phyloP scores from a whole-genome alignment of 176 grass and related monocot species.

The Miscanthus lutarioriparius region DNA sequence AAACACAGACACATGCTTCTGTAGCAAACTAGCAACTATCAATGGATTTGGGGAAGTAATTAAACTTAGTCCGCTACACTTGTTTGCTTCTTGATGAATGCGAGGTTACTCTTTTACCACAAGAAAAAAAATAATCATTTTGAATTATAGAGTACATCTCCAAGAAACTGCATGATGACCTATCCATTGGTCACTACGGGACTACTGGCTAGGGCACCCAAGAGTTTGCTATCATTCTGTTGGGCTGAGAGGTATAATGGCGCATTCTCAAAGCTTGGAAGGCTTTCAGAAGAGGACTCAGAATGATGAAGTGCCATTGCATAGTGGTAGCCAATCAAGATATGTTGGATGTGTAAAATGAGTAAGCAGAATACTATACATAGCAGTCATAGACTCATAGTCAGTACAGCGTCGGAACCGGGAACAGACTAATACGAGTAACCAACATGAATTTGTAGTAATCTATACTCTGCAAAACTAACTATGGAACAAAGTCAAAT shows the following conservation, averaged over 20 bases:
- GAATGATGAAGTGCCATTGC: neutral
- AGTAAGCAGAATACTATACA: neutral
- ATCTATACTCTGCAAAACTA: neutral
- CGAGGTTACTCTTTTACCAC: neutral
- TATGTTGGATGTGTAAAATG: neutral
- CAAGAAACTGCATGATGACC: neutral
- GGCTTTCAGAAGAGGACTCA: neutral
- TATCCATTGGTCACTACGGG: neutral
- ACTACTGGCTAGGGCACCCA: neutral
- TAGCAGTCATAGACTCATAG: neutral
- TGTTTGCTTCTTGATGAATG: neutral
- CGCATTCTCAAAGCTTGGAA: constrained; percentile 1
- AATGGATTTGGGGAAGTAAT: constrained; percentile 11
- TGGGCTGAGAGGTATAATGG: constrained; percentile 1
- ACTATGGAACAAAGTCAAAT: neutral
- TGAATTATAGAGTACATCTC: neutral
- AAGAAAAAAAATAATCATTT: neutral
- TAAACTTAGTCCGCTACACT: neutral
- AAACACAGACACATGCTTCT: neutral
- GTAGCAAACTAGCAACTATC: neutral
- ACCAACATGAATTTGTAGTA: neutral
- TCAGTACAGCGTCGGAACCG: neutral
- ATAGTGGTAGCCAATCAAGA: neutral
- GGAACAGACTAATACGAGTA: neutral
- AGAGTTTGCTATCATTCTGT: neutral